These are phyloP conservation scores for Martensiomyces pterosporus DNA, from an alignment of 192 early-diverging fungal genomes.

Conservation along the genomic window DNA sequence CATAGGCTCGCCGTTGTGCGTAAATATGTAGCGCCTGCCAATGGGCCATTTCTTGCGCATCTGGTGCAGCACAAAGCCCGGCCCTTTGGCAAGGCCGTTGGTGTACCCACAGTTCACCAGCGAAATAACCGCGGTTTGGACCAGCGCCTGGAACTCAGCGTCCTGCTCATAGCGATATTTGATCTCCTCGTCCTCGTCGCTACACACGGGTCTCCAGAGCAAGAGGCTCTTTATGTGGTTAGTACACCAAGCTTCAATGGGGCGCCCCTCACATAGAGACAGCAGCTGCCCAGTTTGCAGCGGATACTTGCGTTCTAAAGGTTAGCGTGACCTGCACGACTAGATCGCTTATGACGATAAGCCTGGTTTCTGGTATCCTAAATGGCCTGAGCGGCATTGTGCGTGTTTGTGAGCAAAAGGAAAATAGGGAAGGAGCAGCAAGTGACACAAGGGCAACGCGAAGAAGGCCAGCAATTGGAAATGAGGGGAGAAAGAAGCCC, in stretches of 20 bases:
- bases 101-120: conserved; percentile 50
- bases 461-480: no score
- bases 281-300: no score
- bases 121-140: conserved; percentile 37
- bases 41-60: conserved; percentile 50
- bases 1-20: conserved; percentile 41
- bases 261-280: no score
- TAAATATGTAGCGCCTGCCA: conserved; percentile 46
- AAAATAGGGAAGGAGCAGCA: no score
- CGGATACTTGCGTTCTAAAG: conserved; percentile 30
- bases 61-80: conserved; percentile 46
- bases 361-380: conserved; percentile 42
- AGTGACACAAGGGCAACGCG: no score
- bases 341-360: conserved; percentile 38
- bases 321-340: conserved; percentile 45
- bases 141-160: conserved; percentile 26
- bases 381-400: conserved; percentile 25
- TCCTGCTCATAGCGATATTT: conserved; percentile 31
- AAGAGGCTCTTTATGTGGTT: not conserved
- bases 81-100: conserved; percentile 30
- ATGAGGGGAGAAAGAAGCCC: no score
- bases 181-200: conserved; percentile 44
- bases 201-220: not conserved
- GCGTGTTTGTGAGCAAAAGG: no score
- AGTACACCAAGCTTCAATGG: no score